Percentiles rank a stretch among this genome's conserved stretches.
These are phyloP conservation scores for Wickerhamiella occidentalis DNA, from an alignment of 805 yeast genomes.

Conservation along the genomic window DNA sequence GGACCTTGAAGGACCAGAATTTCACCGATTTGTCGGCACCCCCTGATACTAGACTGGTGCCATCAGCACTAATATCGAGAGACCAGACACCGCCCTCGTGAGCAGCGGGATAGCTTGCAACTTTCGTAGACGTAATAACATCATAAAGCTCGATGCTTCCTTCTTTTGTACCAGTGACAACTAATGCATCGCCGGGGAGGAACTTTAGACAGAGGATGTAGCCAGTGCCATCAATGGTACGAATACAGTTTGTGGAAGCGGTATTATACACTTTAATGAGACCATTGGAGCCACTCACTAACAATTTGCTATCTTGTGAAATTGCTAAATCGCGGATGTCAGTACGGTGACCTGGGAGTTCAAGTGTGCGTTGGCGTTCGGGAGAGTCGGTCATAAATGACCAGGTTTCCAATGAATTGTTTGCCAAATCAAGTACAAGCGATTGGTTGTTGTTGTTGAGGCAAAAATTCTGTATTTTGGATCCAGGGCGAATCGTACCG, in stretches of 20 bases:
- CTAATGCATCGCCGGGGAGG: slow-evolving; percentile 81
- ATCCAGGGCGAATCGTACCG: slow-evolving; percentile 43
- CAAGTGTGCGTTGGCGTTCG: slow-evolving; percentile 41
- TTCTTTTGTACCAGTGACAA: slow-evolving; percentile 76
- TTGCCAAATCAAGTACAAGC: slow-evolving; percentile 50
- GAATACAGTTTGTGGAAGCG: slow-evolving; percentile 55
- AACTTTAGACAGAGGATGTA: slow-evolving; percentile 71
- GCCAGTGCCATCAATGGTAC: slow-evolving; percentile 74
- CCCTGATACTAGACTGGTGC: slow-evolving; percentile 74
- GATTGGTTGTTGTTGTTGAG: slow-evolving; percentile 33
- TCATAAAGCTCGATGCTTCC: slow-evolving; percentile 81
- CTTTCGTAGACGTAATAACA: slow-evolving; percentile 63
- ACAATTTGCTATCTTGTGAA: slow-evolving; percentile 63
- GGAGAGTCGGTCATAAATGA: slow-evolving; percentile 30
- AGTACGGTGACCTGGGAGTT: slow-evolving; percentile 74
- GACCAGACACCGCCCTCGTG: slow-evolving; percentile 91
- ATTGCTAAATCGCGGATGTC: slow-evolving; percentile 78
- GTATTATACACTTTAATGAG: slow-evolving; percentile 81
- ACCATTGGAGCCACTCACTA: slow-evolving; percentile 88
- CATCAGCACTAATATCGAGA: slow-evolving; percentile 74
- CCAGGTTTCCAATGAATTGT: slow-evolving; percentile 66
- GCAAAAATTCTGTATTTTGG: slow-evolving; percentile 23
- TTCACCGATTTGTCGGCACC: slow-evolving; percentile 86
- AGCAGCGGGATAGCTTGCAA: slow-evolving; percentile 47
- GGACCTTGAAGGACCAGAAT: slow-evolving; percentile 72